A percentile compares a stretch with the other conserved stretches of the same genome.
These are phyloP conservation scores for Neoboletus subvelutipes DNA, from an alignment of 768 basidiomycete genomes.

Conservation along the genomic window DNA sequence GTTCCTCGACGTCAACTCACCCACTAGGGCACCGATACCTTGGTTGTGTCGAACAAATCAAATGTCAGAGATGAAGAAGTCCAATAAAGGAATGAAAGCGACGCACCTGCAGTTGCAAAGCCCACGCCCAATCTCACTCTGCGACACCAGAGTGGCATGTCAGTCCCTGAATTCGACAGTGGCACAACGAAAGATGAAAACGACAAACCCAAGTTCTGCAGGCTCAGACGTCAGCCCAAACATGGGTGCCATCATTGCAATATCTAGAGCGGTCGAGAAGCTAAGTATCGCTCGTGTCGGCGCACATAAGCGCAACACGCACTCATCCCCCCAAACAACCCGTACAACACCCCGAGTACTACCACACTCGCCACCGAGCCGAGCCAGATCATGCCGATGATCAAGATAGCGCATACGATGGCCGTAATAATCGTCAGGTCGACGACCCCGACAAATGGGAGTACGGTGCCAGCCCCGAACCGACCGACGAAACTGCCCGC, in stretches of 20 bases:
- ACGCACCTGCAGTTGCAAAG: slow-evolving; percentile 42
- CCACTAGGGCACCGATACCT: slow-evolving; percentile 29
- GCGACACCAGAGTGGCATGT: not conserved
- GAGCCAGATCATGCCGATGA: slow-evolving; percentile 48
- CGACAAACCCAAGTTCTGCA: slow-evolving; percentile 50
- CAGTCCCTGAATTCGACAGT: not conserved
- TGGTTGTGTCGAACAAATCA: not conserved
- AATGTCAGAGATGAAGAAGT: not conserved
- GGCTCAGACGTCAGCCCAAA: slow-evolving; percentile 46
- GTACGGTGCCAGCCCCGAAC: slow-evolving; percentile 40
- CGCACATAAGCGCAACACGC: slow-evolving; percentile 4
- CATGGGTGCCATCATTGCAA: slow-evolving; percentile 43
- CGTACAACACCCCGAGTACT: slow-evolving; percentile 45
- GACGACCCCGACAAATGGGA: slow-evolving; percentile 42
- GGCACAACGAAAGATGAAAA: not conserved
- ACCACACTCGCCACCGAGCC: slow-evolving; percentile 38
- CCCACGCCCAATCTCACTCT: slow-evolving; percentile 46
- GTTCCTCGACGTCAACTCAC: slow-evolving; percentile 1
- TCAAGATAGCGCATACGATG: slow-evolving; percentile 35
- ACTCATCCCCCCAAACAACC: slow-evolving; percentile 49
- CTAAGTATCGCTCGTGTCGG: not conserved
- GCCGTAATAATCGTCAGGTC: slow-evolving; percentile 41
- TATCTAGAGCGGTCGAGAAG: slow-evolving; percentile 23
- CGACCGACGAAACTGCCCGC: slow-evolving; percentile 49
- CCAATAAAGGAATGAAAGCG: not conserved